Evolutionary conservation across 306 rosid genomes (phyloP).

Genomic region (Quercus gilva): DNA sequence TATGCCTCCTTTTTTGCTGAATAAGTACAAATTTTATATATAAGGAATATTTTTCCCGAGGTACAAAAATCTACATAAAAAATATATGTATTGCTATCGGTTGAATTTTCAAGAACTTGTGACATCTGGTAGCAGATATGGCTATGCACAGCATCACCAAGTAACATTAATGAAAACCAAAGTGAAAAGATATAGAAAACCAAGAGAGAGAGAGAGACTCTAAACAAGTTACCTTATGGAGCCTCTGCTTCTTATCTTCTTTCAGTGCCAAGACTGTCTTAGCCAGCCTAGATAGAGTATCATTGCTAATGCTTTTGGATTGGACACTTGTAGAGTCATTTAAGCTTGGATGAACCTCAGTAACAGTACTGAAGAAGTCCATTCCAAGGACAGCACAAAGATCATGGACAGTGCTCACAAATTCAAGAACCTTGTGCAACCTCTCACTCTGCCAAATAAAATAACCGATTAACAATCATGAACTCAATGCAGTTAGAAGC

Average conservation of each 20-base stretch:
- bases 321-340: slow-evolving; percentile 86
- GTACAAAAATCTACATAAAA: not conserved
- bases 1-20: not conserved
- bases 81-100: not conserved
- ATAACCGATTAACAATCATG: slow-evolving; percentile 20
- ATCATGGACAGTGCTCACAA: slow-evolving; percentile 87
- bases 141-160: not conserved
- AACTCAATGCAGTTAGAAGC: slow-evolving; percentile 16
- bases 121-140: not conserved
- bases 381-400: slow-evolving; percentile 96
- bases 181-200: slow-evolving; percentile 9
- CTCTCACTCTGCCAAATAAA: slow-evolving; percentile 72
- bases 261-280: slow-evolving; percentile 67
- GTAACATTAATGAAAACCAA: not conserved
- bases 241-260: slow-evolving; percentile 82
- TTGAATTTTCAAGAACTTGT: not conserved
- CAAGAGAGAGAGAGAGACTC: not conserved
- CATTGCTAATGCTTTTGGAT: slow-evolving; percentile 94
- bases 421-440: slow-evolving; percentile 84
- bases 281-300: slow-evolving; percentile 82
- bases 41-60: not conserved
- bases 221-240: slow-evolving; percentile 52
- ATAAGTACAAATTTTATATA: not conserved
- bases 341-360: slow-evolving; percentile 97
- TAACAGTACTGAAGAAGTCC: slow-evolving; percentile 92